phyloP scores from a whole-genome alignment of 2,329 filamentous ascomycete species.

The Geoglossum cookeanum region DNA sequence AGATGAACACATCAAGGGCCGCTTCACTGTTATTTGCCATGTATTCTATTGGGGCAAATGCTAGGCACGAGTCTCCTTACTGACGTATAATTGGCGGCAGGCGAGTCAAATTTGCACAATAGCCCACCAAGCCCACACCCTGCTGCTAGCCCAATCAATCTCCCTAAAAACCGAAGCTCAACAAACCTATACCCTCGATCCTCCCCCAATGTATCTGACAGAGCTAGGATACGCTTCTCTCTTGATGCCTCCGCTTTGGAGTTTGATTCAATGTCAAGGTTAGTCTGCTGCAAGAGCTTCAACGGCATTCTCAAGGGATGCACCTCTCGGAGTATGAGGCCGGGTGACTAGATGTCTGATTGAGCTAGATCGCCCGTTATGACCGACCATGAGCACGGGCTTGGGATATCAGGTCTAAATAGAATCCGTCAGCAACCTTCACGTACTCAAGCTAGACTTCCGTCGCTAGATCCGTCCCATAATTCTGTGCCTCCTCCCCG shows the following conservation, averaged over 20 bases:
- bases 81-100: background rate
- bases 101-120: background rate
- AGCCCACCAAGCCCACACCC: background rate
- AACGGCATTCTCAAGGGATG: slow-evolving; percentile 8
- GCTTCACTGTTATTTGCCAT: background rate
- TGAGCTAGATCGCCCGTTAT: slow-evolving; percentile 55
- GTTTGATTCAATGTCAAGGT: slow-evolving; percentile 2
- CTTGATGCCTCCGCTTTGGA: slow-evolving; percentile 3
- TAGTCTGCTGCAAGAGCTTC: background rate
- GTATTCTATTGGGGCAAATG: background rate
- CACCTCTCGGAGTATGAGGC: background rate
- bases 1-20: background rate
- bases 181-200: slow-evolving; percentile 26
- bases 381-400: slow-evolving; percentile 69
- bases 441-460: slow-evolving; percentile 44
- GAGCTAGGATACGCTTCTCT: slow-evolving; percentile 18
- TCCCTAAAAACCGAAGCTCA: slow-evolving; percentile 29
- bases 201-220: slow-evolving; percentile 29
- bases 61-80: background rate
- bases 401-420: slow-evolving; percentile 70
- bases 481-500: slow-evolving; percentile 38
- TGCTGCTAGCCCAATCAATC: background rate
- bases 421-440: slow-evolving; percentile 75
- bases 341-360: slow-evolving; percentile 12
- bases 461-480: slow-evolving; percentile 42